Conservation (phyloP, 768 basidiomycete species). For the Coprinopsis cinerea region DNA sequence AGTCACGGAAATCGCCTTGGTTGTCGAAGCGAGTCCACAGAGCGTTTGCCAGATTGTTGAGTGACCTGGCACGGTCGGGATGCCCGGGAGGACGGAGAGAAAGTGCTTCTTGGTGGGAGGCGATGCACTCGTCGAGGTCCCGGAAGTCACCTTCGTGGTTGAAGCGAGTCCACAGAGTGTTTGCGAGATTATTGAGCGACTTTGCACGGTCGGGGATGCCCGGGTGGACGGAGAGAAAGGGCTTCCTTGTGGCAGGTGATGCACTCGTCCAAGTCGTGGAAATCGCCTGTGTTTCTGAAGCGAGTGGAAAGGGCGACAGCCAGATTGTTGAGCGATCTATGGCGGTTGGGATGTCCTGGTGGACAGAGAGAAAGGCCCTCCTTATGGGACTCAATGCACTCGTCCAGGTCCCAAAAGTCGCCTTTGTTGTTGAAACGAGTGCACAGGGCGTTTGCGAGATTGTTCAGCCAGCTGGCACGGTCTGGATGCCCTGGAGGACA, state of each 20-base stretch:
- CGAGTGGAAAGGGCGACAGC: too few species aligned
- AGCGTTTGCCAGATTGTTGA: not conserved
- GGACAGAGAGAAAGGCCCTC: not conserved
- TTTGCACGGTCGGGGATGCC: not conserved
- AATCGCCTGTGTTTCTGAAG: not conserved
- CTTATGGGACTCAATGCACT: not conserved
- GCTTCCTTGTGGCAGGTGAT: not conserved
- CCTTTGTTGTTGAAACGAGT: not conserved
- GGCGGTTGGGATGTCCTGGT: not conserved
- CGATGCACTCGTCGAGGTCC: not conserved
- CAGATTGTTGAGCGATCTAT: not conserved
- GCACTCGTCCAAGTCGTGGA: not conserved
- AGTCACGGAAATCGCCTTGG: not conserved
- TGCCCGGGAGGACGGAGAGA: not conserved
- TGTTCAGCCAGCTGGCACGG: not conserved
- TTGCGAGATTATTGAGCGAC: not conserved
- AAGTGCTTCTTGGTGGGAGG: not conserved
- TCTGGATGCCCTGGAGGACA: not conserved
- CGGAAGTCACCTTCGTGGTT: not conserved
- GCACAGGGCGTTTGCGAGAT: not conserved
- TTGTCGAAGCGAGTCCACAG: not conserved
- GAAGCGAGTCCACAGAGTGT: not conserved
- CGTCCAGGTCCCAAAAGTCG: not conserved
- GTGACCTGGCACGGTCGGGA: not conserved
- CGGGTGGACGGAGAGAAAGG: not conserved